Percentiles rank a stretch among this genome's conserved stretches.
Evolutionary conservation across 73 alveolate genomes (phyloP).

Genomic region (Breviolum minutum): DNA sequence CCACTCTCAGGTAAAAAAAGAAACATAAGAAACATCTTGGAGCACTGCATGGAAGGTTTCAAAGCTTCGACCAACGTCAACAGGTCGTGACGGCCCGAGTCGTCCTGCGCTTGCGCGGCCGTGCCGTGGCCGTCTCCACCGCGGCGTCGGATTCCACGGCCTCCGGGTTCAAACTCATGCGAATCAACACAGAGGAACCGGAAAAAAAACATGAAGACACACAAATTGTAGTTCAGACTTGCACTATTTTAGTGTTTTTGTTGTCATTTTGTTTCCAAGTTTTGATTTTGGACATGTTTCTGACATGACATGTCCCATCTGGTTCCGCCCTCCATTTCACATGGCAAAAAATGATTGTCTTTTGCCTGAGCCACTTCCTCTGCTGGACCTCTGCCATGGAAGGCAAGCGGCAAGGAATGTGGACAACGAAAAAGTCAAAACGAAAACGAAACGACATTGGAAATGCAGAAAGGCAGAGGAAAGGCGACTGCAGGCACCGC

Average conservation of each 20-base stretch:
- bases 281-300: background rate
- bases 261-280: background rate
- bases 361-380: slow-evolving; percentile 7
- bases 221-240: no score
- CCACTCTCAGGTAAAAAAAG: no score
- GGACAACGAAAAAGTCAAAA: background rate
- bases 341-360: no score
- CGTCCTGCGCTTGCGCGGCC: slow-evolving; percentile 80
- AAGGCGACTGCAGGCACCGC: background rate
- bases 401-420: background rate
- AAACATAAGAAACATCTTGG: no score
- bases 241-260: background rate
- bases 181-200: no score
- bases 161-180: background rate
- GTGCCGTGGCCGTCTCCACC: slow-evolving; percentile 36
- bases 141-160: slow-evolving; percentile 31
- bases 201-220: no score
- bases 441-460: background rate
- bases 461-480: background rate
- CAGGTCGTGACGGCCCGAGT: no score
- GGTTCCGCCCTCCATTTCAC: no score
- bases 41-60: no score
- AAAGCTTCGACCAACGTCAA: no score
- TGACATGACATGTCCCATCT: background rate
- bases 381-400: slow-evolving; percentile 24